Conservation (phyloP, 331 rosid species). For the Saraca asoca region DNA sequence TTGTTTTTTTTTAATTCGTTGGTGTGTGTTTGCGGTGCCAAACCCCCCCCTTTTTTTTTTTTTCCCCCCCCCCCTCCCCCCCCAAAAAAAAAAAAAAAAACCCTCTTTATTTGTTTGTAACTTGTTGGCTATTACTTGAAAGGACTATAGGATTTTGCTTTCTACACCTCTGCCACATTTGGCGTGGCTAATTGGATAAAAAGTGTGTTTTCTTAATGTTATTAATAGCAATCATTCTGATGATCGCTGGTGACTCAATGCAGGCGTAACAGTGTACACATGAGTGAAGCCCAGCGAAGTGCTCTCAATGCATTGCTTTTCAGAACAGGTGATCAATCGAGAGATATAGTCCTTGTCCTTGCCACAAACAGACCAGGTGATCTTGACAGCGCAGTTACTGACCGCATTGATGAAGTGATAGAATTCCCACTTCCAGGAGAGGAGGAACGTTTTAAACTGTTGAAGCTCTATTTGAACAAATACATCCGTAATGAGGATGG, state of each 20-base stretch:
- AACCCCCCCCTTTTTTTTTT: too few relatives aligned
- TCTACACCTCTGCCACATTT: background rate
- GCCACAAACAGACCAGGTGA: slow-evolving; percentile 98
- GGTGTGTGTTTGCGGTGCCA: too few relatives aligned
- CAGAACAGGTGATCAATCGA: slow-evolving; percentile 98
- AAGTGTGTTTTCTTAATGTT: background rate
- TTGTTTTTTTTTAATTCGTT: too few relatives aligned
- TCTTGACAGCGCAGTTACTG: slow-evolving; percentile 87
- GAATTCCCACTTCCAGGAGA: slow-evolving; percentile 94
- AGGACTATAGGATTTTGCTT: background rate
- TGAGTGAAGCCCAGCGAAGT: slow-evolving; percentile 98
- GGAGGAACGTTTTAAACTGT: slow-evolving; percentile 81
- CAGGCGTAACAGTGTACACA: slow-evolving; percentile 90
- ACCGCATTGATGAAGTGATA: slow-evolving; percentile 90
- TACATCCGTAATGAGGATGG: slow-evolving; percentile 58
- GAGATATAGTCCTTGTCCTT: slow-evolving; percentile 92
- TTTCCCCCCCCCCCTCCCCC: too few relatives aligned
- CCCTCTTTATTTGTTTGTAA: background rate
- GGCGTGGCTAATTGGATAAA: slow-evolving; percentile 11
- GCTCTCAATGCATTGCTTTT: slow-evolving; percentile 95
- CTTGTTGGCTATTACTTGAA: background rate
- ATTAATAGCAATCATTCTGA: slow-evolving; percentile 16
- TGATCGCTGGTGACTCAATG: slow-evolving; percentile 32
- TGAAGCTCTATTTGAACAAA: slow-evolving; percentile 76
- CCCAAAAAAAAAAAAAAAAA: too few relatives aligned